Evolutionary conservation across 2,329 filamentous ascomycete genomes (phyloP), one percentile per base, ranked within the genome.

Genomic region (Fusarium ramigenum): DNA sequence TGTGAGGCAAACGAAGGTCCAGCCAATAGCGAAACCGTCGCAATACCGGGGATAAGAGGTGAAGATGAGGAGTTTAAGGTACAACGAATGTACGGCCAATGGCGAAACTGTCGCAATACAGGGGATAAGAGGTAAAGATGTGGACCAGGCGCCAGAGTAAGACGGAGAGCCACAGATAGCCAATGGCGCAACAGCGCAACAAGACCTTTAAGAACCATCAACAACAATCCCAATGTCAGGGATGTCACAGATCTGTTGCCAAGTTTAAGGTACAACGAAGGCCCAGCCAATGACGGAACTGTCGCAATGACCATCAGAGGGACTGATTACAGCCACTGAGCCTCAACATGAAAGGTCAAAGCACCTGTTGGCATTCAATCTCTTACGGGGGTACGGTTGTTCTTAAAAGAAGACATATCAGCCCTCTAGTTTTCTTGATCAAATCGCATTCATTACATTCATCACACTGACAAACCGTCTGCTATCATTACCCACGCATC

Each of bases 141-240:
- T n/a, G 15, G 40, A 23, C 1, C 42, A 3, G 2, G 6, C n/a
- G 3, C 10, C 15, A 43, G 2, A 25, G 42, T 16, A 43, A 25
- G 40, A 43, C 15, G 1, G 42, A 18, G 6, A 3, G 15, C 0
- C 15, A 18, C 5, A 16, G 42, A 43, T 18, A 25, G 42, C 42
- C 42, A 43, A 43, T 25, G 42, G 42, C 42, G 42, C 42, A 43
- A 43, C 42, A 43, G 42, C 42, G 42, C 42, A 43, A 43, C 15
- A 40, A 25, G 9, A 3, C 6, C 5, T 25, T 43, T 18, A 5
- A 9, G 25, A 18, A 18, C 9, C 40, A 18, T 25, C 6, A 4
- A 16, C 40, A 7, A 7, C n/a, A 16, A 1, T 43, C 0, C 0
- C 4, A 1, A 8, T 11, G 1, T 18, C 15, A 43, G 9, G n/a